Evolutionary conservation across 805 yeast species (phyloP), one percentile per base, ranked within the genome.

Genomic region (Kuraishia piskuri): DNA sequence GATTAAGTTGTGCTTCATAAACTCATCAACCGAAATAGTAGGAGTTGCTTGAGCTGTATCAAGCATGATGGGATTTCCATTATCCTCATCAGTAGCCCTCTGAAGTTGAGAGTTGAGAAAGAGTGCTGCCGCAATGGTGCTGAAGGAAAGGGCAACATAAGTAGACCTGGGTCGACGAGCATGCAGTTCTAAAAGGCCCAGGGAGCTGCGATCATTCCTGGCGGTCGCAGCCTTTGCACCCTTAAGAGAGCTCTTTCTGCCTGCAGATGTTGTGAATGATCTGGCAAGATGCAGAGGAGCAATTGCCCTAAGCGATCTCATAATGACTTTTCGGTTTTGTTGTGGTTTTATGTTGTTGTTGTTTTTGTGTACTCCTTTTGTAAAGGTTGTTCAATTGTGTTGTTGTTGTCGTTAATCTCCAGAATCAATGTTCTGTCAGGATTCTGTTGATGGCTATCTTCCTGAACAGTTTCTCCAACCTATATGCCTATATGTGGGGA

Each of bases 1-100:
- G 55, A 73, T 72, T 20, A 68, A 61, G 66, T 77, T 76, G 70
- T 86, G 94, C 53, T 72, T 69, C n/a, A 68, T 65, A 24, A 80
- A 74, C 61, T 73, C 77, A 5, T 63, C 63, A n/a, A 76, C 63
- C 1, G 68, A 48, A 22, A 72, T 31, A 4, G 40, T 31, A 8
- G 17, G 40, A 31, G 40, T 12, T 6, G 40, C 31, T 25, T 7
- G 7, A 8, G 40, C 40, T 7, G 40, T n/a, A 31, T 31, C 40
- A 12, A 31, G 40, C 40, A 31, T 31, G 3, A 31, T 31, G 8
- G 40, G 40, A 6, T 31, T 31, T 3, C 40, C 40, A 31, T 31
- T 31, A 31, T 31, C 40, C 17, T 31, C 40, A 31, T 31, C 40
- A n/a, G 40, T 31, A n/a, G 40, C 40, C 14, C 17, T 31, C 14